These are phyloP conservation scores for Tolypocladium tropicale DNA, from an alignment of 2,329 filamentous ascomycete genomes.

Conservation along the genomic window DNA sequence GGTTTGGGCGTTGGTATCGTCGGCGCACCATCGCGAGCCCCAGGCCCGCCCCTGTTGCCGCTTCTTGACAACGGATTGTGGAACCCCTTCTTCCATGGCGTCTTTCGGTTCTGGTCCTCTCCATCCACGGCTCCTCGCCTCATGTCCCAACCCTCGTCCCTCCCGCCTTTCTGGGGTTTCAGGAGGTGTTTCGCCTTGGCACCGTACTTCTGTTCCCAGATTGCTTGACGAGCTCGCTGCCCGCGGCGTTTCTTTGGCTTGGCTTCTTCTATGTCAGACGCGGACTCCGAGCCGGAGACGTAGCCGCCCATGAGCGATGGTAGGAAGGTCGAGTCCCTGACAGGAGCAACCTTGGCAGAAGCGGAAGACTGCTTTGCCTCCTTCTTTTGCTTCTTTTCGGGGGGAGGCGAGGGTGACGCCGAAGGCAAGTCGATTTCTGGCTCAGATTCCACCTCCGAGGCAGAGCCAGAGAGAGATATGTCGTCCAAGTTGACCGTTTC, in stretches of 20 bases:
- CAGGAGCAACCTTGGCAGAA: constrained; percentile 9
- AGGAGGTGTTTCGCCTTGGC: constrained; percentile 57
- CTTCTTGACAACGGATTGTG: constrained; percentile 21
- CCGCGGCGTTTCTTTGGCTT: constrained; percentile 63
- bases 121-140: constrained; percentile 42
- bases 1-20: constrained; percentile 17
- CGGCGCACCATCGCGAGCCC: constrained; percentile 3
- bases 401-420: constrained; percentile 17
- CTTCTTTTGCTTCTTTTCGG: constrained; percentile 10
- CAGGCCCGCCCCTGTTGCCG: constrained; percentile 1
- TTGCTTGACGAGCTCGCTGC: constrained; percentile 66
- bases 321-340: constrained; percentile 50
- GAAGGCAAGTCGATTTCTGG: constrained; percentile 13
- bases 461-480: constrained; percentile 26
- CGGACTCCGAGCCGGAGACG: constrained; percentile 63
- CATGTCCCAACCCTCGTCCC: constrained; percentile 48
- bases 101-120: constrained; percentile 22
- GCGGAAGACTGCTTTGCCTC: constrained; percentile 5
- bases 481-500: constrained; percentile 28
- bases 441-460: constrained; percentile 17
- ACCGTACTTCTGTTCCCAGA: constrained; percentile 75
- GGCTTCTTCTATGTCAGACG: constrained; percentile 55
- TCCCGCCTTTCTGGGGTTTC: constrained; percentile 19
- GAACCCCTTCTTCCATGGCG: constrained; percentile 45
- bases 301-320: constrained; percentile 73